Evolutionary conservation across 2,329 filamentous ascomycete species (phyloP).

Genomic region (Scortechinia acanthostroma): DNA sequence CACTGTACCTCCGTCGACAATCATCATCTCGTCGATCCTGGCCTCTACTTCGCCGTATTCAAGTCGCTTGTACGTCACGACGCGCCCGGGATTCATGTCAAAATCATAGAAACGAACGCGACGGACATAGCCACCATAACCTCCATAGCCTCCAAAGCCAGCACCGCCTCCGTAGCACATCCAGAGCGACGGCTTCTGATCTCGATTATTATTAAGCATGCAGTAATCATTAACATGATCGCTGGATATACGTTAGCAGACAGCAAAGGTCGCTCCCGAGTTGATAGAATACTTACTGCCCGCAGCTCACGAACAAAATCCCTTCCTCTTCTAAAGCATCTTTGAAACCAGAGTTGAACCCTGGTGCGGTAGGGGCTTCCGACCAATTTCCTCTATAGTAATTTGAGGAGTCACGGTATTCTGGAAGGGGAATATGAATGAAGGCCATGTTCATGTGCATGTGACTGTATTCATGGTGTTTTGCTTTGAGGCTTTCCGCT

Average conservation of each 20-base stretch:
- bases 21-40: slow-evolving; percentile 16
- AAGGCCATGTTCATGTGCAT: slow-evolving; percentile 67
- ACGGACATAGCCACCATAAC: slow-evolving; percentile 54
- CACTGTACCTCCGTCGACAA: slow-evolving; percentile 16
- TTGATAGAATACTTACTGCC: slow-evolving; percentile 31
- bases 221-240: slow-evolving; percentile 69
- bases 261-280: neutral
- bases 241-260: slow-evolving; percentile 4
- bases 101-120: slow-evolving; percentile 59
- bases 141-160: slow-evolving; percentile 63
- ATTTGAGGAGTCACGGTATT: slow-evolving; percentile 39
- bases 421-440: slow-evolving; percentile 63
- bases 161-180: slow-evolving; percentile 66
- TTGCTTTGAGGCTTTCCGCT: slow-evolving; percentile 41
- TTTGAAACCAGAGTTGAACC: slow-evolving; percentile 59
- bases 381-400: slow-evolving; percentile 46
- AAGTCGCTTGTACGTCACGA: slow-evolving; percentile 60
- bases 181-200: slow-evolving; percentile 43
- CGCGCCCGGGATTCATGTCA: slow-evolving; percentile 55
- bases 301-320: slow-evolving; percentile 31
- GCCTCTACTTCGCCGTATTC: slow-evolving; percentile 26
- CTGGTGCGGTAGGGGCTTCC: slow-evolving; percentile 54
- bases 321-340: slow-evolving; percentile 54
- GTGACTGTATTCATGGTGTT: slow-evolving; percentile 50
- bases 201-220: slow-evolving; percentile 31